phyloP scores from a whole-genome alignment of 495 filamentous ascomycete genomes.

The Tuber calosporum region DNA sequence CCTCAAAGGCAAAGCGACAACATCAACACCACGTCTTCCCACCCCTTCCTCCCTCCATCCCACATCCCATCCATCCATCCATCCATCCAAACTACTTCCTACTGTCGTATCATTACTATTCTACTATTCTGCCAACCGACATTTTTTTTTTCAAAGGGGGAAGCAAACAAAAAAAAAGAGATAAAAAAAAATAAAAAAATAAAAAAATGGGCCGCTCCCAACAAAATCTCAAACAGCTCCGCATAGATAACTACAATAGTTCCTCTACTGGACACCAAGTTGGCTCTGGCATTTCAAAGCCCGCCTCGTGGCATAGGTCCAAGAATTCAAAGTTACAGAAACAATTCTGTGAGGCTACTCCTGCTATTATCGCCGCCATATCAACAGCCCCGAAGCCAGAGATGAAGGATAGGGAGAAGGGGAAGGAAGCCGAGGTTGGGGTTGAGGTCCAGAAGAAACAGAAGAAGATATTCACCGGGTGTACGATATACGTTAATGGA shows the following conservation, averaged over 20 bases:
- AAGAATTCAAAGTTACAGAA: slow-evolving; percentile 33
- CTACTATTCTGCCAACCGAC: not conserved
- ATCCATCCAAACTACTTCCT: not conserved
- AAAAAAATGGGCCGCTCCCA: slow-evolving; percentile 18
- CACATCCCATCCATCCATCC: not conserved
- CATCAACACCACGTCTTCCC: slow-evolving; percentile 32
- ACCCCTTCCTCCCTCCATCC: not conserved
- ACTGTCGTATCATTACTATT: not conserved
- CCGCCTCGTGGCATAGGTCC: slow-evolving; percentile 29
- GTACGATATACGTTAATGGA: slow-evolving; percentile 74
- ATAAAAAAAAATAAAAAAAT: not conserved
- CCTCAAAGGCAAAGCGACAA: slow-evolving; percentile 29
- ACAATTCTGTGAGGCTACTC: slow-evolving; percentile 24
- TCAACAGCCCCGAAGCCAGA: slow-evolving; percentile 14
- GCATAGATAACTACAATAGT: slow-evolving; percentile 32
- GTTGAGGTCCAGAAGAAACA: not conserved
- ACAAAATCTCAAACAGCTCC: slow-evolving; percentile 17
- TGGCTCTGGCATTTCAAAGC: slow-evolving; percentile 31
- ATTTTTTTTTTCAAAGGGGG: not conserved
- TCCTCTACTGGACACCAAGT: slow-evolving; percentile 41
- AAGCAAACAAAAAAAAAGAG: not conserved
- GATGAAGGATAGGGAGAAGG: not conserved
- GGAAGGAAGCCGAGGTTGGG: not conserved
- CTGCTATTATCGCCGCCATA: slow-evolving; percentile 14
- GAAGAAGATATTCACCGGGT: slow-evolving; percentile 24